A percentile compares a stretch with the other conserved stretches of the same genome.
phyloP scores from a whole-genome alignment of 192 early-diverging fungal species.

The Coemansia sp. region DNA sequence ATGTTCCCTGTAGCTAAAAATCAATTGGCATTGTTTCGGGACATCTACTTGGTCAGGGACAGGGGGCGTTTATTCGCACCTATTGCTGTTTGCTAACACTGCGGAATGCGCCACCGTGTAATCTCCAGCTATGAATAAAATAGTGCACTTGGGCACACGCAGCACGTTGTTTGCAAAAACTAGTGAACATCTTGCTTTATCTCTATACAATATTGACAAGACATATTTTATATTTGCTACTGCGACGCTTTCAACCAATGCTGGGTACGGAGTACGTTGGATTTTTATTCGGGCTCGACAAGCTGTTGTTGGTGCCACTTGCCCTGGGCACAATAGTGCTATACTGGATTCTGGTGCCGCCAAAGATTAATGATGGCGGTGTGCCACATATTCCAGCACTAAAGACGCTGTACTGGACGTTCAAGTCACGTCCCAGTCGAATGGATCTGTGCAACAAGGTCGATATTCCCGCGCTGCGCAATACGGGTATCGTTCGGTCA shows the following conservation, averaged over 20 bases:
- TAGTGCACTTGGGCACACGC: background rate
- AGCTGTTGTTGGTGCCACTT: constrained; percentile 8
- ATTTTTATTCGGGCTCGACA: background rate
- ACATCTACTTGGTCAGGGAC: background rate
- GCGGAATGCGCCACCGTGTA: background rate
- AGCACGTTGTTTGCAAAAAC: background rate
- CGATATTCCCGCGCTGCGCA: constrained; percentile 29
- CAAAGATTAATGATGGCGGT: constrained; percentile 43
- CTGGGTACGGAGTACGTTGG: background rate
- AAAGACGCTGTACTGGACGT: constrained; percentile 51
- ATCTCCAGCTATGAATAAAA: background rate
- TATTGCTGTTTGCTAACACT: background rate
- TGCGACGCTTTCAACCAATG: constrained; percentile 18
- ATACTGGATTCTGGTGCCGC: constrained; percentile 37
- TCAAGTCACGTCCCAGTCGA: constrained; percentile 36
- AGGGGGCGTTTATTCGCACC: background rate
- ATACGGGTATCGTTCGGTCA: constrained; percentile 33
- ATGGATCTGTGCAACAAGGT: constrained; percentile 39
- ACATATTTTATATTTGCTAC: constrained; percentile 30
- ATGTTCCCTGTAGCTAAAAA: background rate
- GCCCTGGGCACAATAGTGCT: background rate
- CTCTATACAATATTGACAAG: background rate
- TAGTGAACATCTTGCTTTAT: background rate
- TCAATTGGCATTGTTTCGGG: background rate
- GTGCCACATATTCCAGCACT: constrained; percentile 41